Evolutionary conservation across 1,284 basidiomycete genomes (phyloP).

Genomic region (Neotropicomus parvogracilis): DNA sequence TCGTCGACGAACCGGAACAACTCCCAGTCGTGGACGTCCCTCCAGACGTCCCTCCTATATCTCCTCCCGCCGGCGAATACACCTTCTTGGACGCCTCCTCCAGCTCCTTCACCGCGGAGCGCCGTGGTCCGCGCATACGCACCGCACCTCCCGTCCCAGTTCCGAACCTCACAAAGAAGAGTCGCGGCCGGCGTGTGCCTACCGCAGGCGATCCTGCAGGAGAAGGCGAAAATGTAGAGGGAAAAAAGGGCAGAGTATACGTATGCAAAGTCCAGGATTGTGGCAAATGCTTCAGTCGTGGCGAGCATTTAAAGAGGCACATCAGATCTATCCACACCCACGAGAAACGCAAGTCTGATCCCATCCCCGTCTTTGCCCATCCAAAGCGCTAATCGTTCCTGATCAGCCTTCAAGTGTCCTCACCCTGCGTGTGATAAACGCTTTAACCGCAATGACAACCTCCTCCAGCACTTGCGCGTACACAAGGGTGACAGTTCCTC

Average conservation of each 20-base stretch:
- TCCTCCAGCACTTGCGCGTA: conserved; percentile 57
- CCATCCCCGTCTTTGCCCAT: conserved; percentile 11
- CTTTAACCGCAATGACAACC: conserved; percentile 64
- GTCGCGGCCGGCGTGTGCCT: conserved; percentile 66
- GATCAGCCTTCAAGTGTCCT: conserved; percentile 55
- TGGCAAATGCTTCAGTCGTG: conserved; percentile 69
- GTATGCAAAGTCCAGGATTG: conserved; percentile 65
- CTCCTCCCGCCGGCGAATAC: conserved; percentile 34
- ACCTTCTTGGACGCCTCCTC: conserved; percentile 36
- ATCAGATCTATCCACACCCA: conserved; percentile 73
- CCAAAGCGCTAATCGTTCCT: conserved; percentile 25
- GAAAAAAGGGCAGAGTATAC: conserved; percentile 49
- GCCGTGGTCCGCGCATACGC: conserved; percentile 36
- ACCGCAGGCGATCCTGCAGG: conserved; percentile 33
- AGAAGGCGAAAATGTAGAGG: conserved; percentile 30
- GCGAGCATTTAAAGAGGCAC: conserved; percentile 77
- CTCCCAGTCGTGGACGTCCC: conserved; percentile 9
- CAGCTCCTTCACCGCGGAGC: conserved; percentile 34
- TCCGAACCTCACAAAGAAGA: conserved; percentile 69
- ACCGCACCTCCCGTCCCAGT: conserved; percentile 55
- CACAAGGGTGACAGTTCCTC: conserved; percentile 45
- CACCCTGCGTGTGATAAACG: conserved; percentile 53
- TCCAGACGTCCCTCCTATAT: conserved; percentile 14
- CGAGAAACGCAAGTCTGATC: conserved; percentile 63
- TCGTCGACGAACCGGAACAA: conserved; percentile 27